Conservation (phyloP, 495 filamentous ascomycete species). For the Astrocystis sublimbata region DNA sequence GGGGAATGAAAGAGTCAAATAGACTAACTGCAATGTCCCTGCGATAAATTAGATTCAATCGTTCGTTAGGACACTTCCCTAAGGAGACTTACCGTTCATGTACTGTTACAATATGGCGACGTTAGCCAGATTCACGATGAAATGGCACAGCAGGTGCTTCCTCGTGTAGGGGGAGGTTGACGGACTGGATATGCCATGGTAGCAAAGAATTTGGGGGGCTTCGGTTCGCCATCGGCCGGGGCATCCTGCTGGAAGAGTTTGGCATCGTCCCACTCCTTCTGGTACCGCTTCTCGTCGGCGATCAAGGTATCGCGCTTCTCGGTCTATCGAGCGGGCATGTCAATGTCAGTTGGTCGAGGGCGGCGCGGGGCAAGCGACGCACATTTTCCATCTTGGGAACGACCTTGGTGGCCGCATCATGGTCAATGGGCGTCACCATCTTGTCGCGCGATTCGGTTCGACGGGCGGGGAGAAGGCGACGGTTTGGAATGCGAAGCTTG, state of each 20-base stretch:
- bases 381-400: slow-evolving; percentile 16
- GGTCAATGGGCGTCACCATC: slow-evolving; percentile 10
- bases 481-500: neutral
- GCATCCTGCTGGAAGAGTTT: slow-evolving; percentile 83
- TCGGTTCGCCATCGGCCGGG: slow-evolving; percentile 73
- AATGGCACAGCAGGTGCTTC: neutral
- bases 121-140: neutral
- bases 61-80: neutral
- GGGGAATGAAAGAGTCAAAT: no score
- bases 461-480: neutral
- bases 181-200: slow-evolving; percentile 79
- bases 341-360: neutral
- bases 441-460: neutral
- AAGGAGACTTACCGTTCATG: slow-evolving; percentile 62
- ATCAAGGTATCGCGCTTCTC: slow-evolving; percentile 91
- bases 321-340: slow-evolving; percentile 44
- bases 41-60: neutral
- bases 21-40: slow-evolving; percentile 88
- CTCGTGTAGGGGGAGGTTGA: neutral
- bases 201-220: slow-evolving; percentile 85
- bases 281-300: slow-evolving; percentile 89
- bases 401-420: slow-evolving; percentile 1
- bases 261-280: slow-evolving; percentile 77
- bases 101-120: slow-evolving; percentile 45
- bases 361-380: neutral